These are phyloP conservation scores for Rhynchospora breviuscula DNA, from an alignment of 176 grass and related monocot genomes.

Conservation along the genomic window DNA sequence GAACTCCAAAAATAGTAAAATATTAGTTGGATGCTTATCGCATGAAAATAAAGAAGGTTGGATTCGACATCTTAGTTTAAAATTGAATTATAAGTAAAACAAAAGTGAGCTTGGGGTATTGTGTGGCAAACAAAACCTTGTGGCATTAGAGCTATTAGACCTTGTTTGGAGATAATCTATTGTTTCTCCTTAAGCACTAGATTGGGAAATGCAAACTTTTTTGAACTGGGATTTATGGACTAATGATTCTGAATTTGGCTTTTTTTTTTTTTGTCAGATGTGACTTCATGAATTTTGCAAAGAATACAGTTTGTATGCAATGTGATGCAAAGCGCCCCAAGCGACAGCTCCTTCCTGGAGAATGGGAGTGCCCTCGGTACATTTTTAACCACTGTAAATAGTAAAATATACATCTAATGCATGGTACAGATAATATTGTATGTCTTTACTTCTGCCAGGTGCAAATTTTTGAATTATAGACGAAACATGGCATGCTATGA, in stretches of 20 bases:
- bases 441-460: constrained; percentile 44
- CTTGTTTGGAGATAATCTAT: not conserved
- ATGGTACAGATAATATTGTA: not conserved
- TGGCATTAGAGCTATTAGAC: not conserved
- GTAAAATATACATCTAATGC: not conserved
- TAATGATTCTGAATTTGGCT: constrained; percentile 12
- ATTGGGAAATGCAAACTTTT: not conserved
- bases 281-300: constrained; percentile 98
- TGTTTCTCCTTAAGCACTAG: not conserved
- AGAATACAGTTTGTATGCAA: constrained; percentile 83
- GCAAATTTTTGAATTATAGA: constrained; percentile 96
- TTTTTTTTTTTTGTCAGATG: constrained; percentile 62
- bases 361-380: constrained; percentile 95
- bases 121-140: too few relatives aligned
- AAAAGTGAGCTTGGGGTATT: too few relatives aligned
- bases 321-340: constrained; percentile 91
- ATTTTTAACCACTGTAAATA: constrained; percentile 1
- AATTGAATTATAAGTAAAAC: too few relatives aligned
- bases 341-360: constrained; percentile 83
- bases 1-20: too few relatives aligned
- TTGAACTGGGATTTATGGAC: not conserved
- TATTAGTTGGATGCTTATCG: too few relatives aligned
- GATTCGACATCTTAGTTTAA: too few relatives aligned
- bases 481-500: constrained; percentile 95
- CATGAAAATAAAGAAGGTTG: too few relatives aligned